Percentiles rank a stretch among this genome's conserved stretches.
phyloP scores from a whole-genome alignment of 257 asterid genomes.

The Lavandula angustifolia region DNA sequence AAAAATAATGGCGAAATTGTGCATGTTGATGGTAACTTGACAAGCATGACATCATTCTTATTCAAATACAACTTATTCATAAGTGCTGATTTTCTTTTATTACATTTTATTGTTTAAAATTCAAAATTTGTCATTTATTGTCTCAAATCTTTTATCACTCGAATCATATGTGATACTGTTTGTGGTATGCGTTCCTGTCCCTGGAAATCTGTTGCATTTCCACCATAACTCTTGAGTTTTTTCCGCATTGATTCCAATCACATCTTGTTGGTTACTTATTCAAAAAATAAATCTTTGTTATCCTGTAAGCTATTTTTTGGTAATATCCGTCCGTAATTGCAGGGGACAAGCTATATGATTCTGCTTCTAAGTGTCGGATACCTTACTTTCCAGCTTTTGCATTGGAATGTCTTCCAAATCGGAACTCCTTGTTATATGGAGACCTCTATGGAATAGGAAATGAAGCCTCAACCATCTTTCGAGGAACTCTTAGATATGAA shows the following conservation, averaged over 20 bases:
- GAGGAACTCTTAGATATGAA: conserved; percentile 95
- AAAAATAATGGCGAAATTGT: conserved; percentile 63
- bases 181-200: too few species aligned
- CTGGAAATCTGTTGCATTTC: too few species aligned
- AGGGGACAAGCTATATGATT: conserved; percentile 85
- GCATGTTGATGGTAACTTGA: conserved; percentile 72
- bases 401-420: conserved; percentile 93
- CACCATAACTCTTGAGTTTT: too few species aligned
- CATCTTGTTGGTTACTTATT: too few species aligned
- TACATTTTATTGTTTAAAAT: background rate
- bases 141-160: background rate
- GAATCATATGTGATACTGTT: background rate
- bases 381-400: conserved; percentile 91
- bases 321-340: conserved; percentile 30
- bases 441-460: conserved; percentile 75
- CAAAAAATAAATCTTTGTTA: too few species aligned
- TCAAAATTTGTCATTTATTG: too few species aligned
- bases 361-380: conserved; percentile 74
- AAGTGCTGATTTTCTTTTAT: background rate
- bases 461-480: conserved; percentile 86
- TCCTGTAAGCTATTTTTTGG: background rate
- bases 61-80: background rate
- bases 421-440: conserved; percentile 83
- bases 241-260: too few species aligned
- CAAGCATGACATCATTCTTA: conserved; percentile 17